Base-by-base conservation (phyloP, 2,329 filamentous ascomycete genomes). In the Ophiosphaerella narmari region DNA sequence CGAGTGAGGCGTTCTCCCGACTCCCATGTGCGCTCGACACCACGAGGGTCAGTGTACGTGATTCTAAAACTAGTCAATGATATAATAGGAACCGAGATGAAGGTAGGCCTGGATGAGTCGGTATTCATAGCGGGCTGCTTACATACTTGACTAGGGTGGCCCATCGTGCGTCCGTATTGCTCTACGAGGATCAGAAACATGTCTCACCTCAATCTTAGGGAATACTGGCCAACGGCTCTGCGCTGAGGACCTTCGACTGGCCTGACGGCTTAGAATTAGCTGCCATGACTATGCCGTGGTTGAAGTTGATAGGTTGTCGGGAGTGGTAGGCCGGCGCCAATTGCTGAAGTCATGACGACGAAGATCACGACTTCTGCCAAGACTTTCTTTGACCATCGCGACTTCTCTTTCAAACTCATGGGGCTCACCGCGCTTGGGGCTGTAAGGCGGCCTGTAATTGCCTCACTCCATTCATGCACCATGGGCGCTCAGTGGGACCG, bases 1-100 rank as follows among this genome's bases (percentile, higher is more conserved):
- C 87, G 82, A 0, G 87, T 90, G 26, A 80, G 80, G n/a, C 88
- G 83, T 71, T 89, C 85, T 13, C 86, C 86, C 1, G 85, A 87
- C 66, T 91, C 88, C 88, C 88, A 91, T 26, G 81, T 83, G 44
- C 87, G 80, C 1, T 75, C 70, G 13, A 76, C 74, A 57, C 83
- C 84, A 31, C 80, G 77, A 16, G 84, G 82, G 63, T 90, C 88
- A 47, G 77, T 75, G 69, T 90, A 91, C 31, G 73, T 75, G n/a
- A 63, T 74, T 44, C 74, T 75, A 34, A 5, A 8, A 32, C 26
- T 5, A 8, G 48, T 57, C 41, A 54, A 41, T 51, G 31, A 33
- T 32, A 41, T 24, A n/a, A 6, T 16, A 29, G 12, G 11, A 13
- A 13, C 8, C 23, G 37, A 8, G 16, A 16, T 12, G 16, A 39